These are phyloP conservation scores for Scutellaria barbata DNA, from an alignment of 257 asterid genomes.

Conservation along the genomic window DNA sequence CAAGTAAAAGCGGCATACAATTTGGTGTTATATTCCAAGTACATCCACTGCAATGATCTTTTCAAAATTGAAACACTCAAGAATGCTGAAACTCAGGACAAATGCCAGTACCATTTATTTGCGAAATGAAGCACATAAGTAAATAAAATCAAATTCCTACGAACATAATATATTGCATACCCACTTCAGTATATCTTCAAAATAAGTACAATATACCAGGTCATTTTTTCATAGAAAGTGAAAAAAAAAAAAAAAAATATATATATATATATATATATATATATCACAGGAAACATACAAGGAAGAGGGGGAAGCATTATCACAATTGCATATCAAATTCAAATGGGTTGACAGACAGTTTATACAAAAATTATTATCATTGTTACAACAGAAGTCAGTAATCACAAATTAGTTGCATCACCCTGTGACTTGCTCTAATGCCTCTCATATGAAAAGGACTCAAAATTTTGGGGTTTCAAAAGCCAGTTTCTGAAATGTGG, in stretches of 20 bases:
- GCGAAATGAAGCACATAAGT: background rate
- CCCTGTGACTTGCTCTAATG: conserved; percentile 34
- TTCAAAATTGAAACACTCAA: background rate
- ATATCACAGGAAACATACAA: too few relatives aligned
- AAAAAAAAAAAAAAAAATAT: too few relatives aligned
- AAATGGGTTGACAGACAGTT: too few relatives aligned
- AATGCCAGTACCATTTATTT: background rate
- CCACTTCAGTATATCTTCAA: background rate
- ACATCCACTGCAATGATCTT: background rate
- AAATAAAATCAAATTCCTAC: background rate
- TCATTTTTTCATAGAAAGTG: background rate
- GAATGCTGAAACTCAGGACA: background rate
- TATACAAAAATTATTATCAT: background rate
- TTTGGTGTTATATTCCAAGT: background rate
- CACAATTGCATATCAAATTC: too few relatives aligned
- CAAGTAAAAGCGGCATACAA: background rate
- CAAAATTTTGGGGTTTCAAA: conserved; percentile 62
- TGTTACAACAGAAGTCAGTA: conserved; percentile 14
- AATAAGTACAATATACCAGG: background rate
- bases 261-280: too few relatives aligned
- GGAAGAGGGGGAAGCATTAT: too few relatives aligned
- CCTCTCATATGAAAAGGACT: conserved; percentile 51
- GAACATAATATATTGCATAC: background rate
- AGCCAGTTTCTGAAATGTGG: conserved; percentile 75
- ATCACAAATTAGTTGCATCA: conserved; percentile 22